Base-by-base conservation (phyloP, 208 protist genomes). In the Plasmodiophora brassicae region DNA sequence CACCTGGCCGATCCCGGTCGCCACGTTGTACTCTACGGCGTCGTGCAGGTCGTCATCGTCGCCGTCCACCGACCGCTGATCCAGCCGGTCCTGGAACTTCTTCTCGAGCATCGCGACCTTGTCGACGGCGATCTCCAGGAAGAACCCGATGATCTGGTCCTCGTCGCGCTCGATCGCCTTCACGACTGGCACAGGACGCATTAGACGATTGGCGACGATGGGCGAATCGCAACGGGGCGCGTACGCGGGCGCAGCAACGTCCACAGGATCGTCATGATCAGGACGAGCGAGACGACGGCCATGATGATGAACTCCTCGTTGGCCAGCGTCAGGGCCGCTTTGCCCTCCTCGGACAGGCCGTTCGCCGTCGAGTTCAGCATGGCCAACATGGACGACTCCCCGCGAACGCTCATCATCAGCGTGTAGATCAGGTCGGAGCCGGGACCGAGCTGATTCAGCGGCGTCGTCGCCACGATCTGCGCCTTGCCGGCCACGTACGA, bases 101-200 rank as follows among this genome's bases (percentile, higher is more conserved):
- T n/a, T n/a, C n/a, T n/a, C n/a, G n/a, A n/a, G n/a, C n/a, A n/a
- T n/a, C n/a, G n/a, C n/a, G n/a, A 78, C 65, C 20, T 36, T 78
- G 20, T 78, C 65, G n/a, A 32, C 5, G 5, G 65, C 14, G n/a
- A 78, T 78, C 41, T 78, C 65, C 41, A 78, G 65, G n/a, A 78
- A 78, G n/a, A 78, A 78, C n/a, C 65, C 65, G 32, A 78, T 78
- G 65, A 78, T 78, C n/a, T 78, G 32, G 20, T n/a, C 32, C n/a
- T 78, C 65, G 65, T 78, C 65, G 32, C 41, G 32, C n/a, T 78
- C 14, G 14, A 78, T 5, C 10, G 65, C 41, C 41, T 32, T 78
- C 65, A 78, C 65, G 32, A 78, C 65, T 78, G n/a, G n/a, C n/a
- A n/a, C n/a, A 32, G 20, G n/a, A 57, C 14, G 14, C 50, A 57